A percentile compares a stretch with the other conserved stretches of the same genome.
phyloP scores from a whole-genome alignment of 768 basidiomycete species.

The Naematelia aurantialba region DNA sequence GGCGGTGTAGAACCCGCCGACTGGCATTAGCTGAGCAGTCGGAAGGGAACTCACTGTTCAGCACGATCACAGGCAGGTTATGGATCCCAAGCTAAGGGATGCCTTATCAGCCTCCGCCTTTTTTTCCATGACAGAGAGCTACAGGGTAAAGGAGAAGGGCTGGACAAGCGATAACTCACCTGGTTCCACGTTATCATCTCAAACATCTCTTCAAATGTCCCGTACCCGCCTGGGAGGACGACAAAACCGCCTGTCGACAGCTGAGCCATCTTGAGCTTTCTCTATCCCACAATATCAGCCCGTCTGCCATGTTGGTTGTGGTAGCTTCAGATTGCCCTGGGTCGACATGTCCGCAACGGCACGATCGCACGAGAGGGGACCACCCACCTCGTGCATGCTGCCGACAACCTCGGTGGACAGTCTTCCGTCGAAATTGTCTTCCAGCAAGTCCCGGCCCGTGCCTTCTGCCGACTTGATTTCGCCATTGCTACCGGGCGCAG shows the following conservation, averaged over 20 bases:
- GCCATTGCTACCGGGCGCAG: slow-evolving; percentile 13
- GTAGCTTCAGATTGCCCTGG: no score
- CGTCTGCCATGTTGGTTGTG: neutral
- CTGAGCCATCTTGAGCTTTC: slow-evolving; percentile 87
- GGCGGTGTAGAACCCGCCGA: slow-evolving; percentile 75
- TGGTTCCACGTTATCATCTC: slow-evolving; percentile 96
- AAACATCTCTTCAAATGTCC: slow-evolving; percentile 94
- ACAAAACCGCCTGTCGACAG: slow-evolving; percentile 70
- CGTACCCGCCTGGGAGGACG: slow-evolving; percentile 87
- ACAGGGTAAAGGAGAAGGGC: neutral
- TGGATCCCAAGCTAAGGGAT: slow-evolving; percentile 49
- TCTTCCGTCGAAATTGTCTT: slow-evolving; percentile 31
- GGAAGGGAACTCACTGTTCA: slow-evolving; percentile 58
- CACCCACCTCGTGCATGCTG: slow-evolving; percentile 50
- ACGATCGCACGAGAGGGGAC: neutral
- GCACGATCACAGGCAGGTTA: slow-evolving; percentile 65
- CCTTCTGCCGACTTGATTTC: slow-evolving; percentile 59
- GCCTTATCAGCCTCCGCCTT: slow-evolving; percentile 19
- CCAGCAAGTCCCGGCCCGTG: slow-evolving; percentile 30
- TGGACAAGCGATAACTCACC: slow-evolving; percentile 64
- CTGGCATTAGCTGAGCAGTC: slow-evolving; percentile 36
- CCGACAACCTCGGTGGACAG: slow-evolving; percentile 38
- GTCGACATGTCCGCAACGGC: neutral
- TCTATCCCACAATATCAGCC: slow-evolving; percentile 66
- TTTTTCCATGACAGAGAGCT: neutral